These are phyloP conservation scores for Boletus tylopilopsis DNA, from an alignment of 768 basidiomycete species.

Conservation along the genomic window DNA sequence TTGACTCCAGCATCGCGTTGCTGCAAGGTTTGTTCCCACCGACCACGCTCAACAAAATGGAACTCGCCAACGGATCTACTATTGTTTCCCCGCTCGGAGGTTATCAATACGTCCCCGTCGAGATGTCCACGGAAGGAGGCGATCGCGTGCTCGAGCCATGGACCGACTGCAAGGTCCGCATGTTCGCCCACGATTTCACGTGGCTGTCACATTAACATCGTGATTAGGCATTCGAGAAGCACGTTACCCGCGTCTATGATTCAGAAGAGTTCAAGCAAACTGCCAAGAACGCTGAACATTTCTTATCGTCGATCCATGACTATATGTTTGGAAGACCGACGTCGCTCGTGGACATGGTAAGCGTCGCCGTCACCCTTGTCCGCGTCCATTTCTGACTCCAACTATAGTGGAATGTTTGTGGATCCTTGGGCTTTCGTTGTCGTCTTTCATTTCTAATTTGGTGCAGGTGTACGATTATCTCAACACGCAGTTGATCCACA, in stretches of 20 bases:
- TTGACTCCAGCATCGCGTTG: slow-evolving; percentile 79
- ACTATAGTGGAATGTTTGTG: slow-evolving; percentile 68
- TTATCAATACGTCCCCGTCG: slow-evolving; percentile 86
- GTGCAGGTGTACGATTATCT: slow-evolving; percentile 72
- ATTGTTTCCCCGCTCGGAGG: slow-evolving; percentile 75
- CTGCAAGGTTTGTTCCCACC: slow-evolving; percentile 85
- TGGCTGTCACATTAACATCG: slow-evolving; percentile 22
- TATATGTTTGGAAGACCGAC: slow-evolving; percentile 66
- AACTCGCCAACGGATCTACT: slow-evolving; percentile 72
- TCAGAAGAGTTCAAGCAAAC: slow-evolving; percentile 64
- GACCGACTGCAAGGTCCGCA: slow-evolving; percentile 54
- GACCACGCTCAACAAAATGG: slow-evolving; percentile 60
- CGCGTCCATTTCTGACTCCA: slow-evolving; percentile 8
- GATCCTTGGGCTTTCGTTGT: neutral
- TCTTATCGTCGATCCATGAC: slow-evolving; percentile 62
- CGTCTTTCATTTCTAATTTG: slow-evolving; percentile 10
- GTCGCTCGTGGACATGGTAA: slow-evolving; percentile 60
- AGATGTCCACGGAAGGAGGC: slow-evolving; percentile 41
- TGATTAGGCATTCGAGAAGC: slow-evolving; percentile 59
- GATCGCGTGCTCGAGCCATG: slow-evolving; percentile 80
- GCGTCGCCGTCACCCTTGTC: slow-evolving; percentile 23
- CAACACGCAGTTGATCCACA: slow-evolving; percentile 73
- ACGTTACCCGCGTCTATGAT: slow-evolving; percentile 56
- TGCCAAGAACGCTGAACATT: slow-evolving; percentile 52
- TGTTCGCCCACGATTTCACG: slow-evolving; percentile 33